These are phyloP conservation scores for Hyphopichia khmerensis DNA, from an alignment of 1,139 yeast species.

Conservation along the genomic window DNA sequence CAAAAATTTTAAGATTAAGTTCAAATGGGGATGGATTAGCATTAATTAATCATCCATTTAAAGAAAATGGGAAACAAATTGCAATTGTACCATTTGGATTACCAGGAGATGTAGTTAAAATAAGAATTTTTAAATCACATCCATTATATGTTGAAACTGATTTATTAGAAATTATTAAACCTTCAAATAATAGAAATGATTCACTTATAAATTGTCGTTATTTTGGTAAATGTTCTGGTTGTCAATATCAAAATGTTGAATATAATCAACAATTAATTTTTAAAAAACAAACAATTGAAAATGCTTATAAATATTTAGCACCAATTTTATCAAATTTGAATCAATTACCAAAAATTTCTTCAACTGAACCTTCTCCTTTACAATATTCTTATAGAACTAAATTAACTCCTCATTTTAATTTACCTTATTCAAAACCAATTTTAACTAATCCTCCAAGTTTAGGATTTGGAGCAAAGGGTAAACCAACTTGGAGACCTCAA, in stretches of 20 bases:
- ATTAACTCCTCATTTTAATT: conserved; percentile 91
- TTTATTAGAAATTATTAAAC: conserved; percentile 49
- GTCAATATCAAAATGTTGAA: conserved; percentile 82
- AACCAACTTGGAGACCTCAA: conserved; percentile 60
- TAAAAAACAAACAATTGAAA: conserved; percentile 71
- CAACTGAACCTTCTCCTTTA: conserved; percentile 79
- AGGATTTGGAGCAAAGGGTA: conserved; percentile 87
- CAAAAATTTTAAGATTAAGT: conserved; percentile 55
- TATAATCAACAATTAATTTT: conserved; percentile 71
- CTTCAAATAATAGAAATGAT: conserved; percentile 52
- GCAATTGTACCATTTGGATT: conserved; percentile 79
- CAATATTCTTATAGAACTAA: conserved; percentile 82
- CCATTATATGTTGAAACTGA: conserved; percentile 77
- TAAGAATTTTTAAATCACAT: conserved; percentile 76
- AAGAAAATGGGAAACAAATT: conserved; percentile 37
- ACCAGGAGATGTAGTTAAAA: conserved; percentile 77
- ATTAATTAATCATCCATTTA: conserved; percentile 56
- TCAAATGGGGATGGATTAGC: conserved; percentile 85
- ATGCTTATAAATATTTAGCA: conserved; percentile 83
- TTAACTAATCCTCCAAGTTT: conserved; percentile 59
- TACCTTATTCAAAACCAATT: conserved; percentile 57
- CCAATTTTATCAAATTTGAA: conserved; percentile 34
- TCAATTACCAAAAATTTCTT: conserved; percentile 55
- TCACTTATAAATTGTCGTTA: conserved; percentile 45
- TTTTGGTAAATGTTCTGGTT: conserved; percentile 65